Evolutionary conservation across 805 yeast species (phyloP).

Genomic region (Candida caryicola): DNA sequence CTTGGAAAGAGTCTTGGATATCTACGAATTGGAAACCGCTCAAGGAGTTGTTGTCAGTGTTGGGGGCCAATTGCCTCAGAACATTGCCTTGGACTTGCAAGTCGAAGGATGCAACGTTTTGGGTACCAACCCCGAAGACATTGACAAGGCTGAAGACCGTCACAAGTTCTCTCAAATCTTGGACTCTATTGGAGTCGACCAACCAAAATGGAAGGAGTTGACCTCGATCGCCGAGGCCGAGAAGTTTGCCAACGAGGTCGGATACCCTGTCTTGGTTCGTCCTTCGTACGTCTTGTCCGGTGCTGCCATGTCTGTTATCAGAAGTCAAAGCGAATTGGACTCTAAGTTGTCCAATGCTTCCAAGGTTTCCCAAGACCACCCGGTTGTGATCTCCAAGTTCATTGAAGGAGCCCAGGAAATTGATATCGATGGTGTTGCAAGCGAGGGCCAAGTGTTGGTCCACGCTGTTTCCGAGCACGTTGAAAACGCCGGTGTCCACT

Average conservation of each 20-base stretch:
- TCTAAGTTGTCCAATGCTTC: constrained; percentile 83
- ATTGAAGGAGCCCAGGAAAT: constrained; percentile 96
- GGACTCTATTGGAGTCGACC: constrained; percentile 91
- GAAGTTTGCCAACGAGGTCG: constrained; percentile 77
- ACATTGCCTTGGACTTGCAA: constrained; percentile 85
- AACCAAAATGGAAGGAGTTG: constrained; percentile 97
- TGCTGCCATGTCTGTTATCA: constrained; percentile 97
- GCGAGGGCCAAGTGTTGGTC: constrained; percentile 80
- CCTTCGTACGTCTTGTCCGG: constrained; percentile 97
- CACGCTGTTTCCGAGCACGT: constrained; percentile 98
- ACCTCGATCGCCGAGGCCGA: constrained; percentile 84
- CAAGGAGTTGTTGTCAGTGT: constrained; percentile 92
- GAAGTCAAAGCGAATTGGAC: constrained; percentile 74
- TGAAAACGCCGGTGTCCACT: constrained; percentile 98
- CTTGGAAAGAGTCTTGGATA: constrained; percentile 95
- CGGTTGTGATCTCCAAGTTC: constrained; percentile 95
- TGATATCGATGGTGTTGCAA: constrained; percentile 95
- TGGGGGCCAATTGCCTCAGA: constrained; percentile 98
- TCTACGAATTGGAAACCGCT: constrained; percentile 87
- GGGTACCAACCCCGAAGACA: constrained; percentile 93
- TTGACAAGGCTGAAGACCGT: constrained; percentile 97
- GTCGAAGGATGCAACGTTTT: constrained; percentile 79
- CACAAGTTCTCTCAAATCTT: constrained; percentile 94
- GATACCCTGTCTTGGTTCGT: constrained; percentile 94
- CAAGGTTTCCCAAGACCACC: constrained; percentile 91